phyloP scores from a whole-genome alignment of 371 early-diverging fungal species.

The Mucor saturninus region DNA sequence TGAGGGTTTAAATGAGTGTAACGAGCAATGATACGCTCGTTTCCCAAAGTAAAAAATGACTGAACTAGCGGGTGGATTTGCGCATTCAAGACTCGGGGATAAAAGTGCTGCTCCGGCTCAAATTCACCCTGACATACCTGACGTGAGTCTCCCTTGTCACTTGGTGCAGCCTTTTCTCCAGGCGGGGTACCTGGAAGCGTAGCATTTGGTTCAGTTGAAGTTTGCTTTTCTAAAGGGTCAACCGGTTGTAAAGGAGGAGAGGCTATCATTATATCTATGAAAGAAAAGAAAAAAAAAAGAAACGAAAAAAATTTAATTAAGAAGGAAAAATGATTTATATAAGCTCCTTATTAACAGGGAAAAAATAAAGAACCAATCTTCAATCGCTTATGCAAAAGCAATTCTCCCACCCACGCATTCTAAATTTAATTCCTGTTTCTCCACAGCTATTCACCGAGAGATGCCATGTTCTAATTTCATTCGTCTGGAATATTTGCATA shows the following conservation, averaged over 20 bases:
- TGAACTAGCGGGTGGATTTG: constrained; percentile 89
- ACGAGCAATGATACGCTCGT: constrained; percentile 88
- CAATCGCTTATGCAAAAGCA: not conserved
- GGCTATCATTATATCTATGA: constrained; percentile 6
- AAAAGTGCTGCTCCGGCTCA: constrained; percentile 88
- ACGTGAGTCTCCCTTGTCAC: constrained; percentile 16
- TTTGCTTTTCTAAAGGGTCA: constrained; percentile 15
- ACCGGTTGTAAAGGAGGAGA: constrained; percentile 26
- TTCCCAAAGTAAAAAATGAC: constrained; percentile 87
- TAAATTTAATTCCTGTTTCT: not conserved
- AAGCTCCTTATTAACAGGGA: not conserved
- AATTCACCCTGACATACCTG: constrained; percentile 75
- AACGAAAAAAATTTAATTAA: not conserved
- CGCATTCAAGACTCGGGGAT: constrained; percentile 92
- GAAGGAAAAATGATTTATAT: not conserved
- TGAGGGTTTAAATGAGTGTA: constrained; percentile 92
- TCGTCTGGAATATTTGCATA: constrained; percentile 1
- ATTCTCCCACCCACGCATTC: not conserved
- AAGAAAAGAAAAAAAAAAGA: constrained; percentile 1
- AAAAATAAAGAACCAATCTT: constrained; percentile 7
- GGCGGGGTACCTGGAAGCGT: constrained; percentile 53
- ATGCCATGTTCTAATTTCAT: constrained; percentile 4
- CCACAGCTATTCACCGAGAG: not conserved
- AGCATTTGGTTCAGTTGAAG: not conserved
- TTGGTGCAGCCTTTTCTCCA: constrained; percentile 13